These are phyloP conservation scores for Balansia obtecta DNA, from an alignment of 2,329 filamentous ascomycete species.

Conservation along the genomic window DNA sequence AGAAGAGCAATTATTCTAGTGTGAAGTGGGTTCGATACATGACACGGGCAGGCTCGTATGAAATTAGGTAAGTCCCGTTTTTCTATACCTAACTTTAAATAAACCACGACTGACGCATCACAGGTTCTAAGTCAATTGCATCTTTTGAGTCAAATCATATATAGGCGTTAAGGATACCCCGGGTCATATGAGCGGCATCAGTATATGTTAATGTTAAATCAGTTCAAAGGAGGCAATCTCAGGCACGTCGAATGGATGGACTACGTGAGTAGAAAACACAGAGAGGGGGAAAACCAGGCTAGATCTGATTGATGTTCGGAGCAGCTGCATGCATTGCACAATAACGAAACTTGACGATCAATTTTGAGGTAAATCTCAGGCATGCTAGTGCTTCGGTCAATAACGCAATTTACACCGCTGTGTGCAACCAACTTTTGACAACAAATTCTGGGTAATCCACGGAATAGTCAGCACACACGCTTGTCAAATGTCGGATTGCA, in stretches of 20 bases:
- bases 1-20: conserved; percentile 97
- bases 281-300: background rate
- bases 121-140: conserved; percentile 21
- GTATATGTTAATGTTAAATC: background rate
- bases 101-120: conserved; percentile 7
- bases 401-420: background rate
- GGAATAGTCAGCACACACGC: background rate
- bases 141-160: conserved; percentile 3
- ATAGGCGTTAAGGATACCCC: conserved; percentile 4
- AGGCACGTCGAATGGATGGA: background rate
- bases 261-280: background rate
- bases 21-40: conserved; percentile 99
- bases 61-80: conserved; percentile 57
- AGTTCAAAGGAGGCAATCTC: background rate
- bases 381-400: background rate
- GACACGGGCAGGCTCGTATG: conserved; percentile 94
- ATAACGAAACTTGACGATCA: too few species aligned
- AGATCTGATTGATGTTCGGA: too few species aligned
- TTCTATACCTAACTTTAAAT: background rate
- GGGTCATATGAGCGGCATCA: background rate
- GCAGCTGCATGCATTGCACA: too few species aligned
- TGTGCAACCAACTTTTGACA: background rate
- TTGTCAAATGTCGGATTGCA: background rate
- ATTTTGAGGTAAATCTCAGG: too few species aligned
- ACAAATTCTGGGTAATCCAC: background rate